Evolutionary conservation across 2,329 filamentous ascomycete species (phyloP).

Genomic region (Diaporthe australafricana): DNA sequence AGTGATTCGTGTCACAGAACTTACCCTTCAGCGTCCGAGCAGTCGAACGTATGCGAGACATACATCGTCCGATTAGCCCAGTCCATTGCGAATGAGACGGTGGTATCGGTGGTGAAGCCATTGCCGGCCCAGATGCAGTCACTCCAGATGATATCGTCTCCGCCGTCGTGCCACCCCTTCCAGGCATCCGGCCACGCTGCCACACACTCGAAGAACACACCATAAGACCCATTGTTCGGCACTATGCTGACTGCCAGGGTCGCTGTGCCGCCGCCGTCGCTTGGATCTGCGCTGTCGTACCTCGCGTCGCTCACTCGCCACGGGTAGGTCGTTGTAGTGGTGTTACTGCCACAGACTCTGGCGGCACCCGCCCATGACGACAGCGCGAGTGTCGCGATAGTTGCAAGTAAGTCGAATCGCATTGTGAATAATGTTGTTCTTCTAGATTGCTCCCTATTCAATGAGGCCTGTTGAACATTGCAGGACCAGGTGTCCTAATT

Average conservation of each 20-base stretch:
- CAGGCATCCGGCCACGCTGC: conserved; percentile 49
- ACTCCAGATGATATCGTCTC: conserved; percentile 47
- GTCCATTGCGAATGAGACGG: conserved; percentile 48
- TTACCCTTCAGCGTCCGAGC: conserved; percentile 45
- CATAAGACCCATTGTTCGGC: conserved; percentile 39
- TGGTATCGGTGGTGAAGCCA: conserved; percentile 45
- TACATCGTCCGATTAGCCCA: conserved; percentile 49
- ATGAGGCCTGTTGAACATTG: background rate
- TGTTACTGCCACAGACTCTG: background rate
- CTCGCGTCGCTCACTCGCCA: conserved; percentile 20
- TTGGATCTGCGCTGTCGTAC: background rate
- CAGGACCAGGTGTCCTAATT: background rate
- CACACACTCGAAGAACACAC: conserved; percentile 49
- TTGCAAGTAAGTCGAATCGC: background rate
- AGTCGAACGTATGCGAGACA: conserved; percentile 49
- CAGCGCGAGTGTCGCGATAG: background rate
- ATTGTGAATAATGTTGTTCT: background rate
- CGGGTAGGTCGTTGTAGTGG: background rate
- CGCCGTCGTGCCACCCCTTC: conserved; percentile 46
- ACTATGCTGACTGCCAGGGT: conserved; percentile 46
- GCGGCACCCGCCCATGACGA: background rate
- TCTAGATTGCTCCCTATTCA: background rate
- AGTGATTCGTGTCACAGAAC: background rate
- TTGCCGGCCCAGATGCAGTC: conserved; percentile 52
- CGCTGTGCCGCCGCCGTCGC: conserved; percentile 36